Percentiles rank a stretch among this genome's conserved stretches.
Evolutionary conservation across 108 stramenopile genomes (phyloP).

Genomic region (Conticribra weissflogii): DNA sequence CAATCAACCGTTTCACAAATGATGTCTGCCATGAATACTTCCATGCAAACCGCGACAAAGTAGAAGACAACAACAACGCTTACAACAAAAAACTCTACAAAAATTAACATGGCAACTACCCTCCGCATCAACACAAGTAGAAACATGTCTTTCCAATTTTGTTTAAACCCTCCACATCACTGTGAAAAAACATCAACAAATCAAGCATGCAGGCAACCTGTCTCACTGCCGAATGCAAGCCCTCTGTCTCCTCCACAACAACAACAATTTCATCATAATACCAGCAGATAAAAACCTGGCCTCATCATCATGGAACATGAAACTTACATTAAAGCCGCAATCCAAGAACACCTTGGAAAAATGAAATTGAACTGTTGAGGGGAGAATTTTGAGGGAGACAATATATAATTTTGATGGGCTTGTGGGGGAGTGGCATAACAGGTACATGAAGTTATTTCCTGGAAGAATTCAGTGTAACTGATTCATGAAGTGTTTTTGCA

Average conservation of each 20-base stretch:
- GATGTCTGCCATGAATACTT: not conserved
- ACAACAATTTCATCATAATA: not conserved
- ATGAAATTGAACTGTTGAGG: not conserved
- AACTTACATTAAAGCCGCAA: not conserved
- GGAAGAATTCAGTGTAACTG: too few species aligned
- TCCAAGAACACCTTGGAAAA: not conserved
- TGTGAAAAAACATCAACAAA: not conserved
- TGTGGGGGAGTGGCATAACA: too few species aligned
- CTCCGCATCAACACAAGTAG: not conserved
- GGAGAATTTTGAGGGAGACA: not conserved
- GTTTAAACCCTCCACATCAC: too few species aligned
- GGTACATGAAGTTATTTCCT: too few species aligned
- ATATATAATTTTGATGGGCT: too few species aligned
- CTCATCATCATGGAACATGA: not conserved
- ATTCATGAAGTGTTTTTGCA: too few species aligned
- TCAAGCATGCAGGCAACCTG: not conserved
- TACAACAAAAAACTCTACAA: not conserved
- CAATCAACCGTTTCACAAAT: not conserved
- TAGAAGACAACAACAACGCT: not conserved
- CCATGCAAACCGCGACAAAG: not conserved
- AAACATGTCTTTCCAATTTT: too few species aligned
- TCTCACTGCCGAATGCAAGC: not conserved
- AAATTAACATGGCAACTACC: not conserved
- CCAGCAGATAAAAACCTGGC: not conserved
- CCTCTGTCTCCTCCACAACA: not conserved